Evolutionary conservation across 2,329 filamentous ascomycete species (phyloP), one percentile per base, ranked within the genome.

Genomic region (Cladosporium sp.): DNA sequence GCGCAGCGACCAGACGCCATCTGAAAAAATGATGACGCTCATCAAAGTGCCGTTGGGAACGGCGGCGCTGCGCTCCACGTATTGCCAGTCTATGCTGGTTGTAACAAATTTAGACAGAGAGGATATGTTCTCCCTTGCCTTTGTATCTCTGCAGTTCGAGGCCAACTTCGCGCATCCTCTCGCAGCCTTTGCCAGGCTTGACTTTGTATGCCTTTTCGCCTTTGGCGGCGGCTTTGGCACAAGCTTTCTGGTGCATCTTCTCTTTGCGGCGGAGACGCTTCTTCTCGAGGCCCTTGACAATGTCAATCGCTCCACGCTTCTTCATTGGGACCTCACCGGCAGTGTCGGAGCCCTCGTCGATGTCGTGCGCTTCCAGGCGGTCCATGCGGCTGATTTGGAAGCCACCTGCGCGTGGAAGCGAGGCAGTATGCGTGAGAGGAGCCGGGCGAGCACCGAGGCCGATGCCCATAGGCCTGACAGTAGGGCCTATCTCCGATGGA

Each of bases 211-310:
- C 81, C 63, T 89, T 79, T 33, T 67, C 64, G 38, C 60, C 63
- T 40, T 66, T 78, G 60, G 81, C 90, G 56, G 84, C 83, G 51
- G 84, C 85, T 61, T 89, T 88, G 65, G 89, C 85, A 72, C 88
- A 94, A 64, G 92, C 86, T 67, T 95, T 93, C 62, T 91, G 85
- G 66, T 88, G 85, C 62, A 90, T 86, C 70, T 96, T 95, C 70
- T 97, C 91, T 72, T 86, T 90, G 59, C 93, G 86, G 57, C 93
- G 84, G 72, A 93, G 88, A 20, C 91, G 85, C 74, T 95, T 97
- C 70, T 88, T 85, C 73, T 98, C 93, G 1, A 98, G 79, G 7
- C 93, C 93, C 68, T 95, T 95, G 69, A 96, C 88, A 54, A 96
- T 98, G 69, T 97, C 93, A 58, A 98, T 94, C 30, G 93, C 91